phyloP scores from a whole-genome alignment of 192 early-diverging fungal species.

The Mortierella alpina region DNA sequence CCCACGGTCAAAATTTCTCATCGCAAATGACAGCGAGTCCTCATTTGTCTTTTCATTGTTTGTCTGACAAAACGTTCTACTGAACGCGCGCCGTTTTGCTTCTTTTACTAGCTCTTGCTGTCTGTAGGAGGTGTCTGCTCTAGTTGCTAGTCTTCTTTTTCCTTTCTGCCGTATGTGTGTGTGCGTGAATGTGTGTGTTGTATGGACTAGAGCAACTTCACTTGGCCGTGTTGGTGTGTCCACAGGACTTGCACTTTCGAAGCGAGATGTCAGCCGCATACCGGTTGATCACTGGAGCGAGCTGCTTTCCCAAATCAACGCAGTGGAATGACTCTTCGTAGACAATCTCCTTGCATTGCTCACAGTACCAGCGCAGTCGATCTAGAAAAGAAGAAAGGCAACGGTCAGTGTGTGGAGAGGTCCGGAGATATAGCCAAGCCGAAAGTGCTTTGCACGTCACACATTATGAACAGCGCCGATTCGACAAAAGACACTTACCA shows the following conservation, averaged over 20 bases:
- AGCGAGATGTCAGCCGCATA: slow-evolving; percentile 73
- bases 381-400: slow-evolving; percentile 60
- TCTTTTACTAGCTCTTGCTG: no score
- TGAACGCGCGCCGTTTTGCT: no score
- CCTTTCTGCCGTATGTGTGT: neutral
- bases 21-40: no score
- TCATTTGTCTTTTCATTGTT: no score
- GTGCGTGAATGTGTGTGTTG: neutral
- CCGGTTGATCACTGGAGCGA: slow-evolving; percentile 92
- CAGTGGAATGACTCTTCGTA: slow-evolving; percentile 94
- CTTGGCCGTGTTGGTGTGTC: slow-evolving; percentile 68
- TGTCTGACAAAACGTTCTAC: no score
- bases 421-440: neutral
- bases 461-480: neutral
- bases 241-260: slow-evolving; percentile 84
- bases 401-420: neutral
- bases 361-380: slow-evolving; percentile 95
- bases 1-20: no score
- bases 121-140: neutral
- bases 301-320: slow-evolving; percentile 86
- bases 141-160: slow-evolving; percentile 7
- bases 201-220: slow-evolving; percentile 8
- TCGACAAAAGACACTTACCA: slow-evolving; percentile 58
- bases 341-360: slow-evolving; percentile 82
- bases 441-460: neutral